Evolutionary conservation across 2,329 filamentous ascomycete genomes (phyloP).

Genomic region (Paracoccidioides brasiliensis): DNA sequence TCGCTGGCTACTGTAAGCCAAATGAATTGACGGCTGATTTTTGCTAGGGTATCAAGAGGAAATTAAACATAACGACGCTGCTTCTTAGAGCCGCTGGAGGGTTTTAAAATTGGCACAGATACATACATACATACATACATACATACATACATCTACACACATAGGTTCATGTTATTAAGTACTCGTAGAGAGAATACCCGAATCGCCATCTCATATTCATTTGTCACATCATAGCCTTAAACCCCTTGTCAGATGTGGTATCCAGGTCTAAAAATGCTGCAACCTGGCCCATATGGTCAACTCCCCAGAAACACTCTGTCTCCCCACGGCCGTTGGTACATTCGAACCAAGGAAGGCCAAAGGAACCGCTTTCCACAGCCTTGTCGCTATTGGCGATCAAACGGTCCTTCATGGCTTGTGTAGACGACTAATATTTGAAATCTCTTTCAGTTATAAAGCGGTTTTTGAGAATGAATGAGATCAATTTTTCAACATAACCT

Average conservation of each 20-base stretch:
- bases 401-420: conserved; percentile 34
- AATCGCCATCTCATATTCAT: not conserved
- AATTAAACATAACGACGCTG: not conserved
- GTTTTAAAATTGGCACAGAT: not conserved
- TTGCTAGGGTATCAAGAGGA: not conserved
- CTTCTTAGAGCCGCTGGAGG: not conserved
- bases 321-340: conserved; percentile 42
- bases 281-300: conserved; percentile 47
- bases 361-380: conserved; percentile 42
- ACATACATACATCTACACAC: not conserved
- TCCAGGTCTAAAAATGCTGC: conserved; percentile 41
- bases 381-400: conserved; percentile 38
- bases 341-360: conserved; percentile 49
- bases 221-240: conserved; percentile 13
- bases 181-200: not conserved
- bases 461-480: not conserved
- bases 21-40: not conserved
- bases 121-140: not conserved
- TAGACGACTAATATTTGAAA: conserved; percentile 11
- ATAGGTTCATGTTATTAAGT: not conserved
- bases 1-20: not conserved
- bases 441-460: not conserved
- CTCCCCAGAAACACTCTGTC: conserved; percentile 45
- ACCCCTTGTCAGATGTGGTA: conserved; percentile 17
- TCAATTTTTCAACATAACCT: too few relatives aligned